These are phyloP conservation scores for Lepidium sativum DNA, from an alignment of 345 rosid species.

Conservation along the genomic window DNA sequence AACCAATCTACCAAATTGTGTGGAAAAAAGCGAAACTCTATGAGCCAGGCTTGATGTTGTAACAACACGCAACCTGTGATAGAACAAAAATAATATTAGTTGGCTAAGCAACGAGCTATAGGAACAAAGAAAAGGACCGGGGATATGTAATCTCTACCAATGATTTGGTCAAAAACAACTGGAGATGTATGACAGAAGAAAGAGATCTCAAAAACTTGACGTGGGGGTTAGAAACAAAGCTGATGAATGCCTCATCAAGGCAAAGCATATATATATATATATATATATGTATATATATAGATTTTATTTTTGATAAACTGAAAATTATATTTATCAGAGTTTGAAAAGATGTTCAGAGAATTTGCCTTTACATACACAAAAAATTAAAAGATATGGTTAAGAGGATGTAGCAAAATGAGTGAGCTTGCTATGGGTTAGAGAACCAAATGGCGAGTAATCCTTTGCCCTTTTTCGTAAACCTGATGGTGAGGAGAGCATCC, in stretches of 20 bases:
- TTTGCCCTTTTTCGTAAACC: too few species aligned
- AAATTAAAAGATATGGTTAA: too few species aligned
- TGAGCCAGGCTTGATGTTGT: neutral
- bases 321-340: too few species aligned
- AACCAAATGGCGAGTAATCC: too few species aligned
- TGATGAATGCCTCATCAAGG: neutral
- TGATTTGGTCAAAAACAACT: neutral
- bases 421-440: too few species aligned
- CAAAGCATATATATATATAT: neutral
- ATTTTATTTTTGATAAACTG: too few species aligned
- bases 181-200: neutral
- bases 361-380: too few species aligned
- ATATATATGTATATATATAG: too few species aligned
- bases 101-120: neutral
- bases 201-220: neutral
- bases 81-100: neutral
- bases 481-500: too few species aligned
- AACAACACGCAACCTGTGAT: neutral
- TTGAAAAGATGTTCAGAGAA: too few species aligned
- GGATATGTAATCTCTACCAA: neutral
- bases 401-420: too few species aligned
- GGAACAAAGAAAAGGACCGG: neutral
- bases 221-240: neutral
- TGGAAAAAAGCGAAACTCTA: neutral
- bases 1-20: neutral